Base-by-base conservation (phyloP, 1,139 yeast genomes). In the Suhomyces wounanorum region DNA sequence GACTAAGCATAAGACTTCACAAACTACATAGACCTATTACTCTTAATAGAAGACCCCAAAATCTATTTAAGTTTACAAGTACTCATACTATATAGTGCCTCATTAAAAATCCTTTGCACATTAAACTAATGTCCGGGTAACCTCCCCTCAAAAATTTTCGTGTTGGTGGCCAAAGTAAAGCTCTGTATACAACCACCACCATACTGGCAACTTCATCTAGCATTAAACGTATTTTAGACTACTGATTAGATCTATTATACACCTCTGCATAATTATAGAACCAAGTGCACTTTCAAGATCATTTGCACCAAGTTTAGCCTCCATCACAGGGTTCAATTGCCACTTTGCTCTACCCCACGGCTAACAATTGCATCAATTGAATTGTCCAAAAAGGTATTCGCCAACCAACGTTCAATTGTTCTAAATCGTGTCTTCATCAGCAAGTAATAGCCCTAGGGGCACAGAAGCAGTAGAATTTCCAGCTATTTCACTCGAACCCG, bases 371-470 rank as follows among this genome's bases (percentile, higher is more conserved):
- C 30, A 13, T 21, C 31, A 44, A 38, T 42, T 26, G 42, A 40
- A 40, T 41, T 31, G 40, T 40, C 46, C 35, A 35, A 8, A 17
- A 35, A 35, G 43, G 33, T 39, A 43, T 43, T 43, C 43, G 43
- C 43, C 39, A 10, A 28, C 46, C 8, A 33, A 35, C 23, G 23
- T 35, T 26, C 40, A 25, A 35, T 35, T 31, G 40, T 21, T 21
- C 45, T 40, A 39, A 55, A 61, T 53, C 68, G 73, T 69, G 73
- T 59, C 72, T 63, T 67, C 70, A 63, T 59, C 59, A 57, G 44
- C 61, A 45, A 53, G 52, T 44, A 59, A 58, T 44, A 66, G 73
- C 73, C 74, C 74, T 57, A 55, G 55, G 74, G 74, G 74, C 73
- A 63, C 45, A 40, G 46, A 43, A 47, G 42, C 41, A 49, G 44